Evolutionary conservation across 306 rosid genomes (phyloP), one percentile per base, ranked within the genome.

Genomic region (Boehmeria nivea): DNA sequence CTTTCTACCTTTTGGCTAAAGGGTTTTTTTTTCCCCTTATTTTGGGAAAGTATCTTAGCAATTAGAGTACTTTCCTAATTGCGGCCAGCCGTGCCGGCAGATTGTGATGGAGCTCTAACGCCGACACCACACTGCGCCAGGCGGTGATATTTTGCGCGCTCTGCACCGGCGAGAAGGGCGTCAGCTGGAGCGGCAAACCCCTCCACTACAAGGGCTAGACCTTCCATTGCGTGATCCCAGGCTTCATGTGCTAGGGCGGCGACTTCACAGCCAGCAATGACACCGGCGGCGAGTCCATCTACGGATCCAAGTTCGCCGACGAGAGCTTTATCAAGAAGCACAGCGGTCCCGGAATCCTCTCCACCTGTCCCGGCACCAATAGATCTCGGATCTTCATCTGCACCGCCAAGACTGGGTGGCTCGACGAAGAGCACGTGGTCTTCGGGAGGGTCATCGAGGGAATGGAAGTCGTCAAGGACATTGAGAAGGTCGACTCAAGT

Each of bases 331-430:
- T 57, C 6, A 87, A 75, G 87, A 87, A 75, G 75, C 98, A 91
- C 85, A 91, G 94, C 2, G 98, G 94, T 0, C 93, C 96, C 0
- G 96, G 98, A 0, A 3, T 91, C 2, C 76, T 84, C 6, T 87
- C 96, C 4, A 91, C 98, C 0, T 94, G 98, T 0, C 98, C 98
- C 0, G 83, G 85, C 0, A 91, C 96, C 0, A 91, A 91, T 48
- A 94, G 98, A 57, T 90, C 98, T 33, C 98, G 87, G 78, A 87
- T 91, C 83, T 91, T 90, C 84, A 16, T 90, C 54, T 90, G 98
- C 33, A 90, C 98, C 0, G 66, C 71, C 1, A 78, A 84, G 79
- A 91, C 98, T 20, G 78, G 70, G 73, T 91, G 98, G 98, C 83
- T 91, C 6, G 95, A 91, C 18, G 95, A 96, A 0, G 82, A 84